Evolutionary conservation across 129 eudicot genomes (phyloP), one percentile per base, ranked within the genome.

Genomic region (Tagetes patula): DNA sequence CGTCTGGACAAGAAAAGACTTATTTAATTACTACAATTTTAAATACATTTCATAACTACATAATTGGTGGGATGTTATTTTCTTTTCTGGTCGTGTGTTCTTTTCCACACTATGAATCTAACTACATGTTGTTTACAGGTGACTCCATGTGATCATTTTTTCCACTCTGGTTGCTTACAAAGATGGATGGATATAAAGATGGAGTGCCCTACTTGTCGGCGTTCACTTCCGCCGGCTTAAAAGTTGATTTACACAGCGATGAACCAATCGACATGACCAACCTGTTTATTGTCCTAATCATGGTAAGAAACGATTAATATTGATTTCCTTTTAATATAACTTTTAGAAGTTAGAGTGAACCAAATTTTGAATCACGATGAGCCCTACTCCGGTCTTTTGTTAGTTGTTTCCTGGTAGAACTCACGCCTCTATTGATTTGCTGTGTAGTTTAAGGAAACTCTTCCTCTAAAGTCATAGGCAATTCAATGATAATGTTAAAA

Each of bases 111-210:
- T 33, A 30, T 49, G 8, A 76, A 53, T 41, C 13, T 58, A 61
- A 80, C 55, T 13, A 70, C 14, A 8, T 55, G 33, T 69, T 58
- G 11, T 45, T 13, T 76, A 30, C 70, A 94, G 98, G 97, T 90
- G 61, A 94, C 98, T 37, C 98, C 98, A 14, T 94, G 98, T 54
- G 98, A 94, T 74, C 98, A 94, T 83, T 90, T 86, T 87, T 94
- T 94, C 86, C 98, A 94, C 84, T 84, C 97, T 34, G 89, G 96
- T 46, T 94, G 98, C 68, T 85, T 94, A 76, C 98, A 90, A 86
- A 84, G 97, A 81, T 94, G 98, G 98, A 94, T 94, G 98, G 98
- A 94, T 79, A 82, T 94, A 69, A 94, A 94, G 63, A 94, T 94
- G 98, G 98, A 90, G 87, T 94, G 98, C 83, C 98, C 98, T 53